Evolutionary conservation across 23 red algal species (phyloP).

Genomic region (Agarophyton chilense): DNA sequence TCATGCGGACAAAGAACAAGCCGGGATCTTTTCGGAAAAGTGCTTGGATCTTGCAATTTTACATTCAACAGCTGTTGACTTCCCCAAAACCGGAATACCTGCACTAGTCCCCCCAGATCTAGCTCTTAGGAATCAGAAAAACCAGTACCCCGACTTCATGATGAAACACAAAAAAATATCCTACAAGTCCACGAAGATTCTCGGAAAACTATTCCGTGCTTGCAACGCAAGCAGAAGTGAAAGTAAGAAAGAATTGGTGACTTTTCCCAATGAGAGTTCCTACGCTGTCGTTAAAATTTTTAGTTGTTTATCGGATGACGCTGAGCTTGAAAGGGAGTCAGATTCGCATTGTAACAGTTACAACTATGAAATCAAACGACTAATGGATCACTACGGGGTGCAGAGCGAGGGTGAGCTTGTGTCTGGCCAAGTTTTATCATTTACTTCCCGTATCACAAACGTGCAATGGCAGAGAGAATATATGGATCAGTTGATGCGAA

Average conservation of each 20-base stretch:
- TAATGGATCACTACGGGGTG: conserved; percentile 41
- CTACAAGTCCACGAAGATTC: conserved; percentile 1
- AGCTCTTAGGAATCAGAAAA: neutral
- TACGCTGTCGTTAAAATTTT: neutral
- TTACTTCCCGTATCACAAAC: neutral
- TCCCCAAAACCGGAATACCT: conserved; percentile 41
- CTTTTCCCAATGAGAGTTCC: neutral
- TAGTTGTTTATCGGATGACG: neutral
- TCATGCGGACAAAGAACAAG: conserved; percentile 43
- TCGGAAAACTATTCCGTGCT: conserved; percentile 26
- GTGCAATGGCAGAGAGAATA: neutral
- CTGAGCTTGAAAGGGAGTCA: neutral
- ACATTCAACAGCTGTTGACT: conserved; percentile 30
- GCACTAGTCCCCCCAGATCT: neutral
- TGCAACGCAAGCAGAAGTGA: neutral
- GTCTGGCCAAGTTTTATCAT: conserved; percentile 37
- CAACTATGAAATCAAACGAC: conserved; percentile 10
- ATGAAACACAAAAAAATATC: neutral
- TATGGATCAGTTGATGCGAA: neutral
- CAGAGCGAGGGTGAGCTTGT: conserved; percentile 43
- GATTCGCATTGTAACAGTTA: neutral
- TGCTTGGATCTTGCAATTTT: conserved; percentile 17
- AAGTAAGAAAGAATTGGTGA: neutral
- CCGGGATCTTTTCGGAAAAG: conserved; percentile 17
- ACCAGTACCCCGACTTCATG: conserved; percentile 48